Evolutionary conservation across 2,329 filamentous ascomycete genomes (phyloP).

Genomic region (Fusarium clavum): DNA sequence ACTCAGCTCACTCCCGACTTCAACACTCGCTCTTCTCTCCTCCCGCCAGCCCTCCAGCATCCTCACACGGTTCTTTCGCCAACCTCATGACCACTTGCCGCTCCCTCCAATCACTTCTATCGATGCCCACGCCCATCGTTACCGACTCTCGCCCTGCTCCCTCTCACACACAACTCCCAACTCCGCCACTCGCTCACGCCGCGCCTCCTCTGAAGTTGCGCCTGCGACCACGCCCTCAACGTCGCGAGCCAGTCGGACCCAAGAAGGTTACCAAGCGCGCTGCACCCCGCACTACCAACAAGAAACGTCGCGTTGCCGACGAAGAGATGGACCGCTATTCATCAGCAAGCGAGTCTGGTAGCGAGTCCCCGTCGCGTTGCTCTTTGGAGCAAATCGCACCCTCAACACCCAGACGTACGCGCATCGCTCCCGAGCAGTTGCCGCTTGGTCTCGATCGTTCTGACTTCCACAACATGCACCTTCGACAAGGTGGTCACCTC

Average conservation of each 20-base stretch:
- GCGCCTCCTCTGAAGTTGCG: conserved; percentile 66
- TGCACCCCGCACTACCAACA: conserved; percentile 62
- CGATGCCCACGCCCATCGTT: conserved; percentile 50
- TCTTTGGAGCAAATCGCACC: conserved; percentile 49
- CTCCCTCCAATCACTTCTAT: conserved; percentile 69
- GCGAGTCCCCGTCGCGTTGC: conserved; percentile 37
- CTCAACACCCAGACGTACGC: conserved; percentile 69
- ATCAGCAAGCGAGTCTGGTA: conserved; percentile 54
- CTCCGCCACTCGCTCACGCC: conserved; percentile 66
- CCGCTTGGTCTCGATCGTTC: conserved; percentile 69
- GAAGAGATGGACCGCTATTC: conserved; percentile 60
- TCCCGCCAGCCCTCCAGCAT: conserved; percentile 65
- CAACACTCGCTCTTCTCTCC: conserved; percentile 68
- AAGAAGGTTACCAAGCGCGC: conserved; percentile 66
- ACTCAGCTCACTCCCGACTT: conserved; percentile 56
- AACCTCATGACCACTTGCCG: conserved; percentile 71
- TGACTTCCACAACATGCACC: conserved; percentile 64
- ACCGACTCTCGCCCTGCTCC: conserved; percentile 52
- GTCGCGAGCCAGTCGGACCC: conserved; percentile 49
- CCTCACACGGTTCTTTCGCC: conserved; percentile 60
- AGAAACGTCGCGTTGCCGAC: conserved; percentile 62
- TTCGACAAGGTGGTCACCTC: conserved; percentile 46
- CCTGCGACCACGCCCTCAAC: conserved; percentile 60
- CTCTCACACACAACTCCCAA: conserved; percentile 59
- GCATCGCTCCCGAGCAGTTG: conserved; percentile 69